Conservation (phyloP, 2,329 filamentous ascomycete genomes). For the Fusarium sp. region DNA sequence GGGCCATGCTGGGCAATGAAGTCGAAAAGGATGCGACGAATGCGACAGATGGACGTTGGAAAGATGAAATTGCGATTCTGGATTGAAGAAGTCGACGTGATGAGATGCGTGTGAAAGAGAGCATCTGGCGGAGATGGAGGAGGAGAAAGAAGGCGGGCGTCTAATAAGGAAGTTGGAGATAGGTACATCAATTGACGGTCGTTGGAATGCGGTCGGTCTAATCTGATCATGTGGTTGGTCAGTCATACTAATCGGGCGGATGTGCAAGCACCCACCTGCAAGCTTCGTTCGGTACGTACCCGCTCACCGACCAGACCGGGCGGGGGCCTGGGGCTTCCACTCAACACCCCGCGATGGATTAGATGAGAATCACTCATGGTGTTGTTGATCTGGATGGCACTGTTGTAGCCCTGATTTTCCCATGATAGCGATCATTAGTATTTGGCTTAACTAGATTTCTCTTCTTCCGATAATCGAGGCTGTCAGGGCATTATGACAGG, state of each 20-base stretch:
- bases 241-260: background rate
- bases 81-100: slow-evolving; percentile 19
- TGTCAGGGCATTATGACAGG: background rate
- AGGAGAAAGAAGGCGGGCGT: slow-evolving; percentile 10
- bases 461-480: background rate
- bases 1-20: slow-evolving; percentile 58
- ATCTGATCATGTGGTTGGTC: slow-evolving; percentile 36
- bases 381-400: background rate
- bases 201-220: background rate
- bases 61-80: slow-evolving; percentile 23
- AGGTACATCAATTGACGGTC: slow-evolving; percentile 15
- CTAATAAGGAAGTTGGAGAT: slow-evolving; percentile 17
- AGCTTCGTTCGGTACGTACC: slow-evolving; percentile 16
- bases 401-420: background rate
- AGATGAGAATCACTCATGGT: background rate
- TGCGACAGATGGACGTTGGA: background rate
- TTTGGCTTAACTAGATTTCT: background rate
- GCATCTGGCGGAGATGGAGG: slow-evolving; percentile 32
- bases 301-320: background rate
- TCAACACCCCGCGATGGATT: background rate
- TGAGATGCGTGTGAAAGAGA: slow-evolving; percentile 24
- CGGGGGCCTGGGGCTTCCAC: background rate
- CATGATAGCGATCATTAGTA: background rate
- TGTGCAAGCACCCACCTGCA: background rate
- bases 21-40: slow-evolving; percentile 42